Conservation (phyloP, 768 basidiomycete genomes). For the Hygrophoropsis aurantiaca region DNA sequence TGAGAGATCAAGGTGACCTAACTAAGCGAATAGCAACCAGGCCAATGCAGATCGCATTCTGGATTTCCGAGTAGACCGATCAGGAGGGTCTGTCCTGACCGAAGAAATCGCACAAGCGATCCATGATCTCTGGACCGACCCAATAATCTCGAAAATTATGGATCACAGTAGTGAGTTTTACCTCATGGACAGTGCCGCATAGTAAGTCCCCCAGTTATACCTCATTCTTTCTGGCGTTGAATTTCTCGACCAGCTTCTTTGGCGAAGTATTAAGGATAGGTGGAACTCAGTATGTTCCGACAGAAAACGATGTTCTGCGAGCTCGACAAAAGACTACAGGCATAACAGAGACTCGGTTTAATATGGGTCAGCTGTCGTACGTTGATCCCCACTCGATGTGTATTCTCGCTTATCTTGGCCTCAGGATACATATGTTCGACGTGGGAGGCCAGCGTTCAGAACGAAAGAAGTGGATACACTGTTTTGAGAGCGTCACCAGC, state of each 20-base stretch:
- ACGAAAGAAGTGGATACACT: slow-evolving; percentile 81
- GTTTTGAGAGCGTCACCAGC: slow-evolving; percentile 77
- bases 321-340: slow-evolving; percentile 90
- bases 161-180: slow-evolving; percentile 78
- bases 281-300: slow-evolving; percentile 76
- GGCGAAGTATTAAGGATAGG: slow-evolving; percentile 83
- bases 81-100: slow-evolving; percentile 47
- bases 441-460: slow-evolving; percentile 81
- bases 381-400: slow-evolving; percentile 12
- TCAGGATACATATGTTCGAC: slow-evolving; percentile 70
- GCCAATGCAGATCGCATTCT: slow-evolving; percentile 59
- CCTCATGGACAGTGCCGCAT: slow-evolving; percentile 91
- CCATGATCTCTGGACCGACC: slow-evolving; percentile 68
- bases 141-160: slow-evolving; percentile 51
- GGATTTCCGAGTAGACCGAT: slow-evolving; percentile 49
- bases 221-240: background rate
- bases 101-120: slow-evolving; percentile 71
- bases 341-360: slow-evolving; percentile 85
- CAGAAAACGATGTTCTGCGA: slow-evolving; percentile 81
- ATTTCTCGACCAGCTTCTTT: slow-evolving; percentile 65
- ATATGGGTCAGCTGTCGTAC: slow-evolving; percentile 63
- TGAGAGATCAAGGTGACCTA: background rate
- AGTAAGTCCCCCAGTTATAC: slow-evolving; percentile 49
- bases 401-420: background rate
- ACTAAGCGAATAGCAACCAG: slow-evolving; percentile 25